Evolutionary conservation across 2,329 filamentous ascomycete genomes (phyloP), one percentile per base, ranked within the genome.

Genomic region (Lomentospora prolificans): DNA sequence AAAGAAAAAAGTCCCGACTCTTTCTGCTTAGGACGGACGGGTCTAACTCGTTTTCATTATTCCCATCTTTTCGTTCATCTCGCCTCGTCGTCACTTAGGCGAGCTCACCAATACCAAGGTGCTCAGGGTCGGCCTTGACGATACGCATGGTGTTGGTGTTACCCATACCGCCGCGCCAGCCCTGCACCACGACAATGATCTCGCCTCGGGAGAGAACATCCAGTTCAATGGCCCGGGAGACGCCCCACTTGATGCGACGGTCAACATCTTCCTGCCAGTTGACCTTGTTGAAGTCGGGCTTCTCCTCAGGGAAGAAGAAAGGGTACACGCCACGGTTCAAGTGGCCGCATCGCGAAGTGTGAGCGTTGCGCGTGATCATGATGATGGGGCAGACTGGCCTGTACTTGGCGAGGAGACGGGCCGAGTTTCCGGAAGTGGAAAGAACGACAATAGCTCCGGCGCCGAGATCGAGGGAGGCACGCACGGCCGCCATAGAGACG

Each of bases 241-340:
- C 89, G 70, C 89, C 94, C 91, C 92, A 99, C 81, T 92, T 96
- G 73, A 99, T 89, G 69, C 94, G 90, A 70, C 86, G 84, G 76
- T 99, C 94, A 64, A 99, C 94, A 74, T 99, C 92, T 79, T 97
- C 90, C 78, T 99, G 94, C 94, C 94, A 99, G 75, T 95, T 91
- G 67, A 87, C 83, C 73, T 87, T 82, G 70, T 80, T 82, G 75
- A 97, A 99, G 77, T 99, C 90, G 64, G 94, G 94, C 85, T 97
- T 97, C 65, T 77, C 75, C 78, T 96, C 88, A 55, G 86, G 82
- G 81, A 96, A 97, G 67, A 87, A 80, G 87, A 99, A 99, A 58
- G 94, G 94, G 71, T 96, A 99, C 60, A 99, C 92, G 65, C 94
- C 94, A 69, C 94, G 92, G 78, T 96, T 97, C 71, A 99, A 75